Percentiles rank a stretch among this genome's conserved stretches.
Evolutionary conservation across 2,329 filamentous ascomycete species (phyloP).

Genomic region (Colletotrichum chrysophilum): DNA sequence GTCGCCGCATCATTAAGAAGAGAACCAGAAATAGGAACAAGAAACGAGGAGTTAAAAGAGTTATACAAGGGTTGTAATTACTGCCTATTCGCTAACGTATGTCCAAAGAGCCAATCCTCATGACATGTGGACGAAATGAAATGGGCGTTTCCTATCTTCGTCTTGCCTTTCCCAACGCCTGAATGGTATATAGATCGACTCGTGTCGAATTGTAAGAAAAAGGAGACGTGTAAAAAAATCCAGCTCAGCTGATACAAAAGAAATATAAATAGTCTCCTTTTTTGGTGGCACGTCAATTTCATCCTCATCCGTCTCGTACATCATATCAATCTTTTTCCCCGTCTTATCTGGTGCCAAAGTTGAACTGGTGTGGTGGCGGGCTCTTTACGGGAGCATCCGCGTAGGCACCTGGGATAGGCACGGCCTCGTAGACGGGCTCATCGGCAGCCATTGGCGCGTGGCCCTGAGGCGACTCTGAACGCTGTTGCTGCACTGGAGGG

Average conservation of each 20-base stretch:
- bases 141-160: not conserved
- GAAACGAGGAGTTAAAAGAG: not conserved
- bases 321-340: constrained; percentile 13
- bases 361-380: constrained; percentile 50
- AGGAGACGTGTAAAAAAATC: not conserved
- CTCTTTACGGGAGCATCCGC: constrained; percentile 59
- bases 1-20: not conserved
- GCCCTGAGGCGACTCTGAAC: constrained; percentile 49
- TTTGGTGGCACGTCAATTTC: not conserved
- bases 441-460: constrained; percentile 76
- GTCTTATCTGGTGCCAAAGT: constrained; percentile 42
- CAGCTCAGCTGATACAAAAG: constrained; percentile 20
- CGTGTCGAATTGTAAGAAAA: not conserved
- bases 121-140: not conserved
- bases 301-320: not conserved
- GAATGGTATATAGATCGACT: constrained; percentile 21
- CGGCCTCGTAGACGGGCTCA: constrained; percentile 83
- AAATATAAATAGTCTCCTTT: not conserved
- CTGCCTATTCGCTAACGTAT: constrained; percentile 1
- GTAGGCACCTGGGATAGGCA: constrained; percentile 90
- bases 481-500: constrained; percentile 44
- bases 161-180: constrained; percentile 22
- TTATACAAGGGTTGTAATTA: constrained; percentile 16
- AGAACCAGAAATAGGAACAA: not conserved
- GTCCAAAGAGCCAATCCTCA: not conserved